These are phyloP conservation scores for Schwanniomyces occidentalis DNA, from an alignment of 805 yeast species.

Conservation along the genomic window DNA sequence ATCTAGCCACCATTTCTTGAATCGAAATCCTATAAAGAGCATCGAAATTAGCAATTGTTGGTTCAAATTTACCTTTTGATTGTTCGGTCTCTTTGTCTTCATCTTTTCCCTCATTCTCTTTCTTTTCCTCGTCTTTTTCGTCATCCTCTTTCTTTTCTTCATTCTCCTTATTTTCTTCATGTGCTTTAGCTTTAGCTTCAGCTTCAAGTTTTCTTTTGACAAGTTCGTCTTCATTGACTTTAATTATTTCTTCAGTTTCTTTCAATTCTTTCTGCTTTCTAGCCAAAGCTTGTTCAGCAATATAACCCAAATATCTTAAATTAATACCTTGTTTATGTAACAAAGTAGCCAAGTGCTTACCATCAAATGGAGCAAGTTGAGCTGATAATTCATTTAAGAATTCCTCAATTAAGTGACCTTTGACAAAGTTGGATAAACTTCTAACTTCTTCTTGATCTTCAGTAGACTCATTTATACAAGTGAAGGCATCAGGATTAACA, in stretches of 20 bases:
- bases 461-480: constrained; percentile 39
- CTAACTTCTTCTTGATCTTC: constrained; percentile 67
- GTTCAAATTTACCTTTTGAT: constrained; percentile 41
- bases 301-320: constrained; percentile 77
- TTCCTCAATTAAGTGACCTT: constrained; percentile 58
- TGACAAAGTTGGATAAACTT: constrained; percentile 66
- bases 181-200: constrained; percentile 20
- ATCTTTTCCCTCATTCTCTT: constrained; percentile 25
- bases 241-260: constrained; percentile 16
- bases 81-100: constrained; percentile 24
- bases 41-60: constrained; percentile 42
- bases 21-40: constrained; percentile 50
- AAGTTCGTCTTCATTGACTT: constrained; percentile 24
- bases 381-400: constrained; percentile 56
- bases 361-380: constrained; percentile 75
- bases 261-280: constrained; percentile 18
- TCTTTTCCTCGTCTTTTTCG: constrained; percentile 32
- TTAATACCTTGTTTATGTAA: constrained; percentile 86
- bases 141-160: constrained; percentile 18
- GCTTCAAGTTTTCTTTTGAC: constrained; percentile 27
- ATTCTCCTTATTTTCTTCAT: constrained; percentile 23
- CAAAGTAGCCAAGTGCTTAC: constrained; percentile 64
- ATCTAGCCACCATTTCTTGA: constrained; percentile 79
- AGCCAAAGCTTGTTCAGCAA: constrained; percentile 41
- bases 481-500: constrained; percentile 79